Base-by-base conservation (phyloP, 768 basidiomycete species). In the Crassisporium funariophilum region DNA sequence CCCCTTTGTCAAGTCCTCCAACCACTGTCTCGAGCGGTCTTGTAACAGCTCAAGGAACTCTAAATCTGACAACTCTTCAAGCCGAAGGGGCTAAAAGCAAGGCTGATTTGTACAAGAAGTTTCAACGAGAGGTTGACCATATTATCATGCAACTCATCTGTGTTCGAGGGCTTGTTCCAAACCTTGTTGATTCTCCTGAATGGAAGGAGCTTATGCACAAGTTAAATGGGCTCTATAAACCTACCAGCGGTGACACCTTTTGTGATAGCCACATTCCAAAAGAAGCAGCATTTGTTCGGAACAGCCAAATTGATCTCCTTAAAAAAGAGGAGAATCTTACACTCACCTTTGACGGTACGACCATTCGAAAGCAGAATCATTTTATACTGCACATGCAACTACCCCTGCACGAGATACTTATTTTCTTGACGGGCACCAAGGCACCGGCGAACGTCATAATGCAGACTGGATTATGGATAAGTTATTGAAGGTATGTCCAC, bases 181-280 rank as follows among this genome's bases (percentile, higher is more conserved):
- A 50, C 22, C 24, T 63, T 22, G 31, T 63, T 6, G 53, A 63
- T 37, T 55, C 52, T 6, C 20, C 31, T 1, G 60, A 61, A 41
- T 63, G 61, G 61, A 58, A 59, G 38, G 60, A 63, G 23, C 44
- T 61, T 11, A 46, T 59, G 38, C 8, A 31, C 15, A 54, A 17
- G 4, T 35, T 51, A 12, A 57, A 59, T 29, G 5, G 21, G 10
- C 22, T 15, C 7, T 54, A 55, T 40, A 27, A 45, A 11, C 49
- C 47, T 4, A 49, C 34, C 6, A 33, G 41, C 13, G 17, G 46
- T 12, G 35, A 47, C n/a, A 33, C 11, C 5, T 55, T 62, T 38
- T 25, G 38, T 16, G 37, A 58, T 29, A 45, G 46, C 11, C 31
- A 35, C 34, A 60, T 59, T 35, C 46, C 51, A 3, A 41, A 52